Evolutionary conservation across 495 filamentous ascomycete genomes (phyloP).

Genomic region (Mytilinidion resinicola): DNA sequence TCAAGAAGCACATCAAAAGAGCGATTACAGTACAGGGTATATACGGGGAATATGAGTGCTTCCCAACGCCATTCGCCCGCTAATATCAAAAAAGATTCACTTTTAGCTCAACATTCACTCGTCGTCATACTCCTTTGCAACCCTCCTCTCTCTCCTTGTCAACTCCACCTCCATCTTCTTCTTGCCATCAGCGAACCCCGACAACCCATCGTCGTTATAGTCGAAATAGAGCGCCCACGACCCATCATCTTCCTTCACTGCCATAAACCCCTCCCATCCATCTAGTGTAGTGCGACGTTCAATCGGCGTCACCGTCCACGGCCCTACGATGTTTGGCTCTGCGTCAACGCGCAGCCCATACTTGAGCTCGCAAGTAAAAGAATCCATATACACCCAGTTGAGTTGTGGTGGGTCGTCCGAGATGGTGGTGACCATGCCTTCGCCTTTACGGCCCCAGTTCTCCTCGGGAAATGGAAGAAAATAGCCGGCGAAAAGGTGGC

Average conservation of each 20-base stretch:
- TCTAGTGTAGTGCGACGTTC: conserved; percentile 51
- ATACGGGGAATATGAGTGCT: too few species aligned
- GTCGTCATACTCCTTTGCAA: conserved; percentile 25
- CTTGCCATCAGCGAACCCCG: conserved; percentile 28
- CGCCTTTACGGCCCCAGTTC: conserved; percentile 39
- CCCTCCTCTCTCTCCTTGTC: conserved; percentile 38
- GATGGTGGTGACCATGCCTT: conserved; percentile 45
- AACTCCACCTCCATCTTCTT: conserved; percentile 40
- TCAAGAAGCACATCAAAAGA: too few species aligned
- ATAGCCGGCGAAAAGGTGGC: conserved; percentile 54
- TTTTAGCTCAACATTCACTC: background rate
- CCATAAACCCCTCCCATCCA: conserved; percentile 48
- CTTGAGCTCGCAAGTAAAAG: conserved; percentile 48
- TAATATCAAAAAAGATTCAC: background rate
- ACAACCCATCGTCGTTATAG: conserved; percentile 40
- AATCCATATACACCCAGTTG: conserved; percentile 60
- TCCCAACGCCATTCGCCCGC: too few species aligned
- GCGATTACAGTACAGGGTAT: too few species aligned
- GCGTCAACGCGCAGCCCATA: conserved; percentile 45
- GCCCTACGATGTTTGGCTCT: conserved; percentile 46
- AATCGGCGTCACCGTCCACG: conserved; percentile 52
- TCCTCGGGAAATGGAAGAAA: conserved; percentile 56
- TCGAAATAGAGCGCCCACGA: conserved; percentile 48
- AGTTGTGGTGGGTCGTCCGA: conserved; percentile 56
- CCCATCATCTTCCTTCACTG: conserved; percentile 39